Evolutionary conservation across 2,329 filamentous ascomycete species (phyloP), one percentile per base, ranked within the genome.

Genomic region (Cercospora citrullina): DNA sequence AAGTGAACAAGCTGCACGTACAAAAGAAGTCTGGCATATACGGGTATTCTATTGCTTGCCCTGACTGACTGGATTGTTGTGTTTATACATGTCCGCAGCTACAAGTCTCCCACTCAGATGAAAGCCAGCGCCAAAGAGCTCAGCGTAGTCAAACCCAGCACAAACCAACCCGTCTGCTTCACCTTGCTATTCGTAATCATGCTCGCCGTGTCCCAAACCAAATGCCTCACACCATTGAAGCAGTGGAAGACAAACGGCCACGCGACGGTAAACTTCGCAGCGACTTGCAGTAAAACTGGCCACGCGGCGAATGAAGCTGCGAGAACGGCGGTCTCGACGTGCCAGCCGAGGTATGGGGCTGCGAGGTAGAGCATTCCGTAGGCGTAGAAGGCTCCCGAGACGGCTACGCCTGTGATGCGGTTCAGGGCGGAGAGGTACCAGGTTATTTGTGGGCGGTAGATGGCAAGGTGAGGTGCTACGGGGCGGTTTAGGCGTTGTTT

Each of bases 401-500:
- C 86, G 68, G 85, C 80, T 77, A 86, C 82, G 76, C 92, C 94
- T n/a, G 92, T 94, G 83, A 97, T 88, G 77, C 94, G 93, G 84
- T 93, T 91, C 81, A 92, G 86, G 67, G 84, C 88, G 74, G 89
- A 89, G 74, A 86, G 85, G 80, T 92, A 90, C 90, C 90, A 97
- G 75, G 92, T 95, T 82, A 97, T 91, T 81, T 92, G 89, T 68
- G 90, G 87, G 80, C 88, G 87, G 89, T 97, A 97, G 87, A 96
- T 94, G 77, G 83, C 80, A 71, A 97, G 87, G 79, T 97, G 93
- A 65, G 94, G 94, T 57, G 92, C 87, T 75, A 97, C 86, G 78
- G 94, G 94, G 63, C 94, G 94, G 77, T 86, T 82, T 65, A 90
- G 86, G 76, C 94, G 94, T 85, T 97, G 94, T 77, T 88, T 84